Conservation (phyloP, 2,329 filamentous ascomycete species). For the Blastomyces emzantsi region DNA sequence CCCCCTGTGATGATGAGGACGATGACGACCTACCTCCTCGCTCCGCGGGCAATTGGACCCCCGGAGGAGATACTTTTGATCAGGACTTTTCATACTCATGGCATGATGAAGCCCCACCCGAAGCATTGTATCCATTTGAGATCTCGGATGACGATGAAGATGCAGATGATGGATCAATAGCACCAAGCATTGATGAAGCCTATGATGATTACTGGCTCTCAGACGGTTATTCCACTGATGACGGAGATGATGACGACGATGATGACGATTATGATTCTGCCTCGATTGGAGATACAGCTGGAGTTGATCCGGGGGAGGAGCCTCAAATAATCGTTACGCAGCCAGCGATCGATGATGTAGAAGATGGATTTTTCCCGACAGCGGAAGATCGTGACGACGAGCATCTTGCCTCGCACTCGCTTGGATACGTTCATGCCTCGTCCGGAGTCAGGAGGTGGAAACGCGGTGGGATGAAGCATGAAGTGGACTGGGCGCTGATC, state of each 20-base stretch:
- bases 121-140: constrained; percentile 39
- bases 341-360: constrained; percentile 79
- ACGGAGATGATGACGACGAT: constrained; percentile 42
- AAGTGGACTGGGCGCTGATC: constrained; percentile 93
- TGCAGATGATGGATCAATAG: constrained; percentile 33
- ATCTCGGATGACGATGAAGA: constrained; percentile 47
- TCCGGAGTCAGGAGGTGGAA: constrained; percentile 75
- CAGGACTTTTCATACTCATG: constrained; percentile 30
- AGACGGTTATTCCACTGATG: constrained; percentile 44
- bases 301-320: constrained; percentile 64
- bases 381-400: constrained; percentile 69
- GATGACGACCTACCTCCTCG: constrained; percentile 34
- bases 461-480: constrained; percentile 65
- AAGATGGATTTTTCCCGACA: constrained; percentile 72
- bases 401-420: constrained; percentile 67
- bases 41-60: constrained; percentile 35
- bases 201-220: constrained; percentile 39
- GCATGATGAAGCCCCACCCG: constrained; percentile 32
- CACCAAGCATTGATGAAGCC: constrained; percentile 29
- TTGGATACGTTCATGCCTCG: constrained; percentile 81
- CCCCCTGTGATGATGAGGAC: constrained; percentile 47
- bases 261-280: constrained; percentile 48
- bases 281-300: constrained; percentile 64
- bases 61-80: constrained; percentile 18
- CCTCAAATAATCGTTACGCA: constrained; percentile 79